Conservation (phyloP, 805 yeast species). For the Saccharomycopsis schoenii region DNA sequence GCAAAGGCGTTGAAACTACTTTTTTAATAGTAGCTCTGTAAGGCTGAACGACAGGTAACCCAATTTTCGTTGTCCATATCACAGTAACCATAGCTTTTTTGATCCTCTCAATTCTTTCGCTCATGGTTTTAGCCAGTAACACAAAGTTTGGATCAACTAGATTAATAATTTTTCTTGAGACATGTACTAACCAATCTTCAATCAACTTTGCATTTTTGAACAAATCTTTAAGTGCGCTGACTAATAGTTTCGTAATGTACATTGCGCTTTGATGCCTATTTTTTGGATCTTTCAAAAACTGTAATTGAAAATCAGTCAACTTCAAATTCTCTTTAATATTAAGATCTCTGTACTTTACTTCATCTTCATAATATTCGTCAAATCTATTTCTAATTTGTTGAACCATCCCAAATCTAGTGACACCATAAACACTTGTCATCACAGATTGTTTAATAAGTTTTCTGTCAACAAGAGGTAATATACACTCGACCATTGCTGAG, state of each 20-base stretch:
- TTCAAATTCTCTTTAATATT: not conserved
- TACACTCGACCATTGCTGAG: constrained; percentile 18
- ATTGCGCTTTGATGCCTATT: not conserved
- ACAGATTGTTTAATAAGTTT: constrained; percentile 51
- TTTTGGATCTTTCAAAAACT: not conserved
- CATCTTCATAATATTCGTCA: constrained; percentile 1
- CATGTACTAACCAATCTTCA: constrained; percentile 4
- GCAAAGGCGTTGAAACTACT: not conserved
- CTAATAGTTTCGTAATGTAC: not conserved
- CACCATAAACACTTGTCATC: constrained; percentile 54
- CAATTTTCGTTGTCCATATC: constrained; percentile 4
- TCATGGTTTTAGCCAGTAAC: not conserved
- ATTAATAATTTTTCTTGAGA: not conserved
- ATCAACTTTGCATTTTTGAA: constrained; percentile 3
- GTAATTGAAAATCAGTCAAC: not conserved
- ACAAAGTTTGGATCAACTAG: not conserved
- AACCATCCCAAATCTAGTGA: not conserved
- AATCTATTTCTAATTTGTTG: not conserved
- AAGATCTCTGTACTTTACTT: not conserved
- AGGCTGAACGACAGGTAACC: constrained; percentile 5
- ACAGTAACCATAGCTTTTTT: not conserved
- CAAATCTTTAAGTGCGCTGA: not conserved
- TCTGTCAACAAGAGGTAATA: constrained; percentile 31
- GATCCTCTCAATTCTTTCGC: not conserved
- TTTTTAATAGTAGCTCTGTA: not conserved